These are phyloP conservation scores for Alternaria hordeiaustralica DNA, from an alignment of 2,329 filamentous ascomycete species.

Conservation along the genomic window DNA sequence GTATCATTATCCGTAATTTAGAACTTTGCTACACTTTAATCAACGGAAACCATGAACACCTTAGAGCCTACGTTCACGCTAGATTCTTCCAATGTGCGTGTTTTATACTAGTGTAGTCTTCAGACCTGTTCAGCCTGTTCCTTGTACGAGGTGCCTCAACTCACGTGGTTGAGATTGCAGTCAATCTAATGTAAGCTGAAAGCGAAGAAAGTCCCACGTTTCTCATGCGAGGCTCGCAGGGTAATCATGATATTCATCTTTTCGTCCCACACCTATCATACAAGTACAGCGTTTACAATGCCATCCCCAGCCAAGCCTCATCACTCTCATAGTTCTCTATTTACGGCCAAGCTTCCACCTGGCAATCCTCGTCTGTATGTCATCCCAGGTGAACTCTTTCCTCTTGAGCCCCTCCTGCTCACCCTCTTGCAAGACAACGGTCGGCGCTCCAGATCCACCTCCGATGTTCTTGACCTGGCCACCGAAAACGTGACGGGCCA, in stretches of 20 bases:
- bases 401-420: constrained; percentile 73
- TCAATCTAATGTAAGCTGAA: background rate
- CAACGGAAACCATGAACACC: background rate
- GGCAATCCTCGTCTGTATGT: constrained; percentile 86
- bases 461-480: constrained; percentile 79
- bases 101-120: background rate
- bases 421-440: constrained; percentile 92
- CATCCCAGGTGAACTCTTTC: constrained; percentile 78
- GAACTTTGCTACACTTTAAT: background rate
- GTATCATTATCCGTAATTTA: background rate
- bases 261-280: background rate
- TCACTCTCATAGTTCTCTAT: constrained; percentile 34
- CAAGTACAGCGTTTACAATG: background rate
- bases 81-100: background rate
- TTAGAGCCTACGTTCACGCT: background rate
- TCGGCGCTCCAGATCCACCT: constrained; percentile 83
- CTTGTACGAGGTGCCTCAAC: background rate
- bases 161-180: background rate
- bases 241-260: background rate
- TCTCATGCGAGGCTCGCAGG: background rate
- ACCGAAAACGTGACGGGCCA: constrained; percentile 78
- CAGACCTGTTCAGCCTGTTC: background rate
- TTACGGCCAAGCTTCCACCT: constrained; percentile 79
- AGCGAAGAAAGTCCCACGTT: background rate
- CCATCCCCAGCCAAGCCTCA: background rate